phyloP scores from a whole-genome alignment of 371 early-diverging fungal species.

The Circinella minor region DNA sequence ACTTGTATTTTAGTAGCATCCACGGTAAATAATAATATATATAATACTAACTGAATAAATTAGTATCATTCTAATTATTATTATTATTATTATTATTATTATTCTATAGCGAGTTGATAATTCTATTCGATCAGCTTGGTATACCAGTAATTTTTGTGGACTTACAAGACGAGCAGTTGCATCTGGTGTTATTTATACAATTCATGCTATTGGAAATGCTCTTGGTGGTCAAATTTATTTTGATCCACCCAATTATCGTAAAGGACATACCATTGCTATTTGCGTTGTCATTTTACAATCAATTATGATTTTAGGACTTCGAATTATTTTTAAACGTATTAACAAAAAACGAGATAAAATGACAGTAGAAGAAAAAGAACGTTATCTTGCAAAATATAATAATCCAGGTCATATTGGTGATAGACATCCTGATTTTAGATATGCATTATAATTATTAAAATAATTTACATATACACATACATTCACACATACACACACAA shows the following conservation, averaged over 20 bases:
- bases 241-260: neutral
- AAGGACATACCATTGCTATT: slow-evolving; percentile 11
- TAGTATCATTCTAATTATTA: neutral
- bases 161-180: slow-evolving; percentile 4
- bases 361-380: slow-evolving; percentile 10
- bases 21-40: slow-evolving; percentile 7
- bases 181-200: neutral
- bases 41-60: neutral
- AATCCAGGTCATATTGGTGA: neutral
- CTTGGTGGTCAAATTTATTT: slow-evolving; percentile 6
- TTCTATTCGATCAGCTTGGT: slow-evolving; percentile 40
- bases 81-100: neutral
- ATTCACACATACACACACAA: too few species aligned
- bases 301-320: slow-evolving; percentile 3
- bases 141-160: slow-evolving; percentile 29
- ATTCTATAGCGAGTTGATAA: slow-evolving; percentile 28
- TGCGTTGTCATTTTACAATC: neutral
- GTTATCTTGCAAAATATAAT: neutral
- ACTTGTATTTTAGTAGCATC: slow-evolving; percentile 30
- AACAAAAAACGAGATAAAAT: slow-evolving; percentile 8
- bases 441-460: neutral
- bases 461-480: too few species aligned
- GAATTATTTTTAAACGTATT: slow-evolving; percentile 13
- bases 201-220: neutral
- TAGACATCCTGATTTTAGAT: slow-evolving; percentile 16